Conservation (phyloP, 2,329 filamentous ascomycete species). For the Trichoderma semiorbis region DNA sequence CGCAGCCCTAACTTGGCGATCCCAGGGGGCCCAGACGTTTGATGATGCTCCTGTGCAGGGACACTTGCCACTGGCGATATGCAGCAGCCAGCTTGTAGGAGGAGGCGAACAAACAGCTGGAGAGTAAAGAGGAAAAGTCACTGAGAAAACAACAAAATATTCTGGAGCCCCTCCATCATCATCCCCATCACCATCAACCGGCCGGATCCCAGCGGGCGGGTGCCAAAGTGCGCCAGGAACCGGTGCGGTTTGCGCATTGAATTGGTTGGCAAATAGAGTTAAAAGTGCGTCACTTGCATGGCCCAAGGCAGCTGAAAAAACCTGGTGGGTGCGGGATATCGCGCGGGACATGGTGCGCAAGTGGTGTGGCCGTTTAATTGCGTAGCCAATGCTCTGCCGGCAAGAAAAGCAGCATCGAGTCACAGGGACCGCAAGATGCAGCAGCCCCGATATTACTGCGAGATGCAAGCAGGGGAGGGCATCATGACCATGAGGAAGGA, state of each 20-base stretch:
- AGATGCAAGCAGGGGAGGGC: conserved; percentile 1
- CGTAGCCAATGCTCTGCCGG: conserved; percentile 1
- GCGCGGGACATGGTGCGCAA: background rate
- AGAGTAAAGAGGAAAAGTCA: background rate
- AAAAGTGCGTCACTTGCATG: conserved; percentile 13
- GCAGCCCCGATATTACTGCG: conserved; percentile 8
- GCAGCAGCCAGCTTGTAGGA: background rate
- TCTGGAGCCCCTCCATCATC: too few species aligned
- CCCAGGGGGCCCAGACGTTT: background rate
- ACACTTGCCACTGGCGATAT: background rate
- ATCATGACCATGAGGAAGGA: background rate
- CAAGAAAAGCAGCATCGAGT: background rate
- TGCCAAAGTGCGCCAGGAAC: background rate
- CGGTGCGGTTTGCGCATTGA: background rate
- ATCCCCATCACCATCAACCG: background rate
- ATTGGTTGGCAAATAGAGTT: conserved; percentile 10
- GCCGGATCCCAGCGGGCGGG: background rate
- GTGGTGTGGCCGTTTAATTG: conserved; percentile 14
- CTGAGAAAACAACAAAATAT: background rate
- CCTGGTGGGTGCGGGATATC: conserved; percentile 2
- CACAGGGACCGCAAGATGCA: conserved; percentile 7
- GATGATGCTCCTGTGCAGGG: background rate
- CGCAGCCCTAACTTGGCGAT: conserved; percentile 15
- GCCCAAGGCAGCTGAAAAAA: conserved; percentile 15
- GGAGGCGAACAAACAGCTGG: background rate